Conservation (phyloP, 2,329 filamentous ascomycete genomes). For the Emydomyces testavorans region DNA sequence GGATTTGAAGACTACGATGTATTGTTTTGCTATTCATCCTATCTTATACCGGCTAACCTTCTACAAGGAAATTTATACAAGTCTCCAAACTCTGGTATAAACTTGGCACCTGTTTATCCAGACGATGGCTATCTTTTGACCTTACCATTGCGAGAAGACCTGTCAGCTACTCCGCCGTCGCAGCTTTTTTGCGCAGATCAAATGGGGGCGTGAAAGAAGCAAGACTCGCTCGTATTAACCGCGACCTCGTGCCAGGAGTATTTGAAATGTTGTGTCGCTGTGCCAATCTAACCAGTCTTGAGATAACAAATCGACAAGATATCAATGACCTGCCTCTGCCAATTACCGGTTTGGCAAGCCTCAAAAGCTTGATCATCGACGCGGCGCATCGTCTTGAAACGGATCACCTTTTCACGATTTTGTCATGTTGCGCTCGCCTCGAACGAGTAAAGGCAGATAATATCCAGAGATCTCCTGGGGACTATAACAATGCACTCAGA, state of each 20-base stretch:
- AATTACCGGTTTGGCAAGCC: conserved; percentile 10
- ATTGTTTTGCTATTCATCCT: conserved; percentile 15
- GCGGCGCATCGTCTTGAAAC: conserved; percentile 6
- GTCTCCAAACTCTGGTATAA: conserved; percentile 46
- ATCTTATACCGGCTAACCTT: not conserved
- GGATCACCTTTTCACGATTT: conserved; percentile 12
- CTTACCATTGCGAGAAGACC: conserved; percentile 36
- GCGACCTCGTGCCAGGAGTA: conserved; percentile 23
- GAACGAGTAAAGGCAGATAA: conserved; percentile 15
- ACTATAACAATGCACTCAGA: too few species aligned
- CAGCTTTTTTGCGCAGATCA: conserved; percentile 28
- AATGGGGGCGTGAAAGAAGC: conserved; percentile 27
- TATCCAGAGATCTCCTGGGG: too few species aligned
- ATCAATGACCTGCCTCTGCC: not conserved
- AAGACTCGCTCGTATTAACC: conserved; percentile 12
- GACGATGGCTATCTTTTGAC: conserved; percentile 45
- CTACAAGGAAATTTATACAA: conserved; percentile 36
- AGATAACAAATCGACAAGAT: conserved; percentile 15
- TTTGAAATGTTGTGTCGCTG: conserved; percentile 21
- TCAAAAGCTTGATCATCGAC: conserved; percentile 16
- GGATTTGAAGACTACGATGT: conserved; percentile 42
- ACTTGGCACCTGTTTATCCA: conserved; percentile 39
- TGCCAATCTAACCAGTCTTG: conserved; percentile 25
- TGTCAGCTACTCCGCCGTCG: conserved; percentile 31
- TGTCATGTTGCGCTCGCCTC: conserved; percentile 15